Evolutionary conservation across 164 flowering plant species (phyloP).

Genomic region (Malania oleifera): DNA sequence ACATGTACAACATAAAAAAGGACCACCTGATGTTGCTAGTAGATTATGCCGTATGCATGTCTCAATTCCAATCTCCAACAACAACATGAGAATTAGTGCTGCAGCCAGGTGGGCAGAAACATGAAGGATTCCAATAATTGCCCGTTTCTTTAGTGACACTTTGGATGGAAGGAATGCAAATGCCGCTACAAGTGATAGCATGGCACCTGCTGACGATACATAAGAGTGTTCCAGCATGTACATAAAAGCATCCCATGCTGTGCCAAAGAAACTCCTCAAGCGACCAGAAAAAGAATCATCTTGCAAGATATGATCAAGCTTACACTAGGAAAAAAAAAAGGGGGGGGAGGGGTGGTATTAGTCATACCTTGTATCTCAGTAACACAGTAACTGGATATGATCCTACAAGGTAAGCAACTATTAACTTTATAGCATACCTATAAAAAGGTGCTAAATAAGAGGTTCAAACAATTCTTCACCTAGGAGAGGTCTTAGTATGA

Average conservation of each 20-base stretch:
- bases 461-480: not conserved
- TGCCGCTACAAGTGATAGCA: conserved; percentile 55
- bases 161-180: conserved; percentile 77
- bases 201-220: conserved; percentile 59
- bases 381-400: not conserved
- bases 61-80: conserved; percentile 90
- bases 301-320: conserved; percentile 76
- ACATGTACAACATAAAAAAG: not conserved
- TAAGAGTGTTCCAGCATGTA: conserved; percentile 71
- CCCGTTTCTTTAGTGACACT: conserved; percentile 71
- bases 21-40: conserved; percentile 80
- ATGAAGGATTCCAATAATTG: conserved; percentile 75
- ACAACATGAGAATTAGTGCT: conserved; percentile 84
- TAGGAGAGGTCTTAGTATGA: not conserved
- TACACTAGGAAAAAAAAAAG: conserved; percentile 48
- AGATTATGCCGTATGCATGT: conserved; percentile 82
- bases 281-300: conserved; percentile 79
- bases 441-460: not conserved
- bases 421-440: not conserved
- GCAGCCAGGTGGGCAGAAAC: conserved; percentile 83
- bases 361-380: conserved; percentile 4
- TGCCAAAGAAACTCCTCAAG: conserved; percentile 67
- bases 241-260: conserved; percentile 61
- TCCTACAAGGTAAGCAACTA: not conserved
- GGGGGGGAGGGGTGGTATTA: conserved; percentile 10